These are phyloP conservation scores for Morella rubra DNA, from an alignment of 306 rosid genomes.

Conservation along the genomic window DNA sequence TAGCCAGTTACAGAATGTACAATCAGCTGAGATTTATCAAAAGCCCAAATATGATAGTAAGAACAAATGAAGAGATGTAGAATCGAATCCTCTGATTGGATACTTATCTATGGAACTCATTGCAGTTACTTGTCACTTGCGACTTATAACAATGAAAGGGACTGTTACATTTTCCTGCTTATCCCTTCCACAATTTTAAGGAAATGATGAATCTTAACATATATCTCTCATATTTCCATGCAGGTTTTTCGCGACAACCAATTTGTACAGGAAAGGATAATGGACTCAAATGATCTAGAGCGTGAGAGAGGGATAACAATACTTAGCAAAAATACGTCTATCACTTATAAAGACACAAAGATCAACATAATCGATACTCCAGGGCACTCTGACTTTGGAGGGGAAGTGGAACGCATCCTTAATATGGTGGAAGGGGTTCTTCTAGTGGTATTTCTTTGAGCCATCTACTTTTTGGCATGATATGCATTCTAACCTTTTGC, in stretches of 20 bases:
- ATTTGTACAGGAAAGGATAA: constrained; percentile 90
- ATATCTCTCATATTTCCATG: constrained; percentile 28
- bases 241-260: constrained; percentile 97
- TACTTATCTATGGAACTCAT: background rate
- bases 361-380: constrained; percentile 96
- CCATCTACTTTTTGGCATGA: constrained; percentile 14
- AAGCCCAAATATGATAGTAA: background rate
- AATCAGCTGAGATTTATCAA: constrained; percentile 1
- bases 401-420: constrained; percentile 94
- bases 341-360: constrained; percentile 78
- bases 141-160: constrained; percentile 1
- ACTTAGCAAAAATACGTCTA: constrained; percentile 91
- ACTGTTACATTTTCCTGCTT: constrained; percentile 7
- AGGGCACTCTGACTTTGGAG: constrained; percentile 98
- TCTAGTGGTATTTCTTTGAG: constrained; percentile 67
- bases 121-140: background rate
- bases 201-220: constrained; percentile 24
- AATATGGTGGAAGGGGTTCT: constrained; percentile 99
- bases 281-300: constrained; percentile 99
- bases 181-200: constrained; percentile 2
- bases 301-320: constrained; percentile 98
- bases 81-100: no score
- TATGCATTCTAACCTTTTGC: background rate
- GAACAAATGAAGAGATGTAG: no score
- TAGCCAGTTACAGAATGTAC: background rate